phyloP scores from a whole-genome alignment of 768 basidiomycete genomes.

The Mycena amicta region DNA sequence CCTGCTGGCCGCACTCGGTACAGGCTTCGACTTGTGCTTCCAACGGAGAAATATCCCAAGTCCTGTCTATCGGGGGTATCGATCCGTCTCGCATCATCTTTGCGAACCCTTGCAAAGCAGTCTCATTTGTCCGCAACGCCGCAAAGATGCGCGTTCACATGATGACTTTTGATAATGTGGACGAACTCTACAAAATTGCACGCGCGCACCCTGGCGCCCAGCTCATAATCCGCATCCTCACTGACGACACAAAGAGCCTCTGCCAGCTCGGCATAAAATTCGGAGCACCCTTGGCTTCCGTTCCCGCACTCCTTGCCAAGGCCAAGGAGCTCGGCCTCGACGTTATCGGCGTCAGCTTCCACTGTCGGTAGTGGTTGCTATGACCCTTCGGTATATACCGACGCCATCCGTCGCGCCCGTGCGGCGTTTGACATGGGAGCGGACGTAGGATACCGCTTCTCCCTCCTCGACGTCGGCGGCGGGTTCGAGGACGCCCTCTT shows the following conservation, averaged over 20 bases:
- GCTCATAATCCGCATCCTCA: slow-evolving; percentile 90
- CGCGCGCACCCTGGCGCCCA: slow-evolving; percentile 79
- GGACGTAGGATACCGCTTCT: slow-evolving; percentile 80
- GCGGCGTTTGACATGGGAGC: slow-evolving; percentile 86
- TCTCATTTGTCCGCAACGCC: slow-evolving; percentile 88
- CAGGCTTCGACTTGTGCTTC: slow-evolving; percentile 99
- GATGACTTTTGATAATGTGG: slow-evolving; percentile 99
- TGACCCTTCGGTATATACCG: slow-evolving; percentile 86
- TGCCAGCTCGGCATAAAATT: slow-evolving; percentile 96
- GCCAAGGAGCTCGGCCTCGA: slow-evolving; percentile 79
- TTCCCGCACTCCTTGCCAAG: slow-evolving; percentile 76
- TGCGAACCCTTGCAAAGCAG: slow-evolving; percentile 98
- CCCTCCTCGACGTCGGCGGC: slow-evolving; percentile 90
- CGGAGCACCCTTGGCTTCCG: slow-evolving; percentile 84
- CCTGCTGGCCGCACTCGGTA: slow-evolving; percentile 84
- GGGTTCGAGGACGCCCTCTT: slow-evolving; percentile 93
- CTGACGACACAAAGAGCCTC: slow-evolving; percentile 95
- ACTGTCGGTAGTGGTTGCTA: slow-evolving; percentile 97
- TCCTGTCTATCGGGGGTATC: slow-evolving; percentile 74
- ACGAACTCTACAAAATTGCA: slow-evolving; percentile 93
- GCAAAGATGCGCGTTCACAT: slow-evolving; percentile 77
- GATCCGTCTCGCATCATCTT: slow-evolving; percentile 87
- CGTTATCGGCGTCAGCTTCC: slow-evolving; percentile 95
- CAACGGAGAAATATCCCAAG: slow-evolving; percentile 84
- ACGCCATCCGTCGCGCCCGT: slow-evolving; percentile 84